Percentiles rank a stretch among this genome's conserved stretches.
These are phyloP conservation scores for Flaveria robusta DNA, from an alignment of 129 eudicot species.

Conservation along the genomic window DNA sequence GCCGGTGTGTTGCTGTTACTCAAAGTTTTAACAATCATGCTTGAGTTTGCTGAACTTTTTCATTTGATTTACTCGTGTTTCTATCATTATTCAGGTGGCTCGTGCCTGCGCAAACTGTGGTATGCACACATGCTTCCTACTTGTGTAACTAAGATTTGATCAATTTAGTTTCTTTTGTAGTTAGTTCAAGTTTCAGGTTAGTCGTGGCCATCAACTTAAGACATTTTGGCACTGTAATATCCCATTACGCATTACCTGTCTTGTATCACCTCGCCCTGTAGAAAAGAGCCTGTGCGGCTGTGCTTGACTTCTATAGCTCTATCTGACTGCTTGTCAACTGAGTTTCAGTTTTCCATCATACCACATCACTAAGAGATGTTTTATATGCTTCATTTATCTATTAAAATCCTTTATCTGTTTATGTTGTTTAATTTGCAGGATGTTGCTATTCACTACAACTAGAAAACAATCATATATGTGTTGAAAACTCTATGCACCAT, in stretches of 20 bases:
- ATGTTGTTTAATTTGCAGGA: slow-evolving; percentile 44
- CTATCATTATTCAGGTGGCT: slow-evolving; percentile 52
- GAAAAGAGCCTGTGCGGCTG: too few relatives aligned
- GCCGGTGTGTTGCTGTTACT: slow-evolving; percentile 56
- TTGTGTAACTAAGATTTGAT: not conserved
- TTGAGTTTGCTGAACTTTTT: not conserved
- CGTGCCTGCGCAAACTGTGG: slow-evolving; percentile 90
- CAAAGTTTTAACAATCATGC: slow-evolving; percentile 27
- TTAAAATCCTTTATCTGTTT: not conserved
- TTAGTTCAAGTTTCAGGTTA: too few relatives aligned
- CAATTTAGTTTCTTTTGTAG: too few relatives aligned
- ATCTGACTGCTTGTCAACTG: too few relatives aligned
- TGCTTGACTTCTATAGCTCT: too few relatives aligned
- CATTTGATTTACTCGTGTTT: slow-evolving; percentile 1
- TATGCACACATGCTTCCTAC: slow-evolving; percentile 33
- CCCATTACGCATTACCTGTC: too few relatives aligned
- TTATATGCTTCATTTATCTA: too few relatives aligned
- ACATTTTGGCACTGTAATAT: too few relatives aligned
- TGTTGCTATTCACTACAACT: slow-evolving; percentile 71
- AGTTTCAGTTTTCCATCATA: too few relatives aligned
- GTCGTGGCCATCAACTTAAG: too few relatives aligned
- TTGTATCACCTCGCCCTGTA: too few relatives aligned
- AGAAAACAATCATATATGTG: slow-evolving; percentile 74
- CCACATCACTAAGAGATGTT: too few relatives aligned
- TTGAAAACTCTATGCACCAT: slow-evolving; percentile 93